Percentiles rank a stretch among this genome's conserved stretches.
Evolutionary conservation across 2,329 filamentous ascomycete genomes (phyloP).

Genomic region (Calonectria leucothoes): DNA sequence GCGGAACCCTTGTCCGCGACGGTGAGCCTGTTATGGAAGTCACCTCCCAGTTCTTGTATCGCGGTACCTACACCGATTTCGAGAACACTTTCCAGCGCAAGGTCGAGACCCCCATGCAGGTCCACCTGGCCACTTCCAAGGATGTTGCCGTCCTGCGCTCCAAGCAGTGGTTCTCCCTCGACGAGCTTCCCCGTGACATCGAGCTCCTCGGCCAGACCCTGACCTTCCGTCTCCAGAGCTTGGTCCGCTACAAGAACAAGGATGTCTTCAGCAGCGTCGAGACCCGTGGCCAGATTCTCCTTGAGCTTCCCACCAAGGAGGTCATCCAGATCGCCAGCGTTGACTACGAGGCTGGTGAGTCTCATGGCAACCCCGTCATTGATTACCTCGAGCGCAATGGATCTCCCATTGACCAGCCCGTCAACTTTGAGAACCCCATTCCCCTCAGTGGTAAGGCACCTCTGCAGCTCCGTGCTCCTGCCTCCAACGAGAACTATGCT

Average conservation of each 20-base stretch:
- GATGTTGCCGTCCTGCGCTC: slow-evolving; percentile 94
- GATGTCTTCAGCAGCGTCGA: slow-evolving; percentile 90
- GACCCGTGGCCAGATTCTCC: slow-evolving; percentile 90
- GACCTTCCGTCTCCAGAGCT: slow-evolving; percentile 93
- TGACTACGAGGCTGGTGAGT: slow-evolving; percentile 91
- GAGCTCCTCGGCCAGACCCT: slow-evolving; percentile 93
- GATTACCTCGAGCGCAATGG: slow-evolving; percentile 96
- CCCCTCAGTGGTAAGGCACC: slow-evolving; percentile 93
- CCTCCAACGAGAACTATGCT: slow-evolving; percentile 97
- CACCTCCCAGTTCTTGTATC: slow-evolving; percentile 97
- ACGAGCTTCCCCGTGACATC: slow-evolving; percentile 75
- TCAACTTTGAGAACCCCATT: slow-evolving; percentile 97
- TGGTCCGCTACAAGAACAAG: slow-evolving; percentile 95
- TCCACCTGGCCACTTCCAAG: slow-evolving; percentile 87
- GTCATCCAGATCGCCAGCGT: slow-evolving; percentile 97
- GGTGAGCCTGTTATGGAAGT: slow-evolving; percentile 95
- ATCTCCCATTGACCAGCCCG: slow-evolving; percentile 91
- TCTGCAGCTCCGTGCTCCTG: slow-evolving; percentile 87
- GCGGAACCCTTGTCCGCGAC: slow-evolving; percentile 90
- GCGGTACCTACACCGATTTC: slow-evolving; percentile 90
- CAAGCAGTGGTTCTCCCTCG: slow-evolving; percentile 97
- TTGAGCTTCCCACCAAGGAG: slow-evolving; percentile 97
- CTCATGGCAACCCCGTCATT: slow-evolving; percentile 95
- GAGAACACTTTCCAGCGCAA: slow-evolving; percentile 99
- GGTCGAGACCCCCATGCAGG: slow-evolving; percentile 92